phyloP scores from a whole-genome alignment of 768 basidiomycete genomes.

The Suillus plorans region DNA sequence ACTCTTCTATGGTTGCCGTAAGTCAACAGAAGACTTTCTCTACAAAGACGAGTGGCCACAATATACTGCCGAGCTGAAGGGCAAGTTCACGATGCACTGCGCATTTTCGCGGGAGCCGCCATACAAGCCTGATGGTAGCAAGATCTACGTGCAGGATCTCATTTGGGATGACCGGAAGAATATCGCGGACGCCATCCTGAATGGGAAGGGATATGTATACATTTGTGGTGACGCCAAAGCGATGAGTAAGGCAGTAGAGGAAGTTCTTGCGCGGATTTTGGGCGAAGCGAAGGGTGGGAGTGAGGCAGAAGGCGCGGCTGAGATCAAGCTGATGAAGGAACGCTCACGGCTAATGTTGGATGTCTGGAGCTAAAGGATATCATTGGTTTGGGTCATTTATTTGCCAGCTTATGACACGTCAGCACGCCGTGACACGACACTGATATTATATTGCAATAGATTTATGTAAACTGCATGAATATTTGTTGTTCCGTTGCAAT shows the following conservation, averaged over 20 bases:
- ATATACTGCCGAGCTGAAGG: constrained; percentile 82
- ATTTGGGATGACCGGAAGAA: constrained; percentile 84
- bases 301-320: constrained; percentile 86
- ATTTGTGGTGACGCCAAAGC: constrained; percentile 96
- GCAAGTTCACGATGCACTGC: constrained; percentile 85
- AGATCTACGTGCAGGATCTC: constrained; percentile 99
- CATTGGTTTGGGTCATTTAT: not conserved
- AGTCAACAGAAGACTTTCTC: constrained; percentile 84
- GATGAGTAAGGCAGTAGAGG: constrained; percentile 96
- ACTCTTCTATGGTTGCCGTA: constrained; percentile 96
- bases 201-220: constrained; percentile 96
- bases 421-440: not conserved
- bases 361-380: constrained; percentile 72
- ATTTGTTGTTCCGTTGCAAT: not conserved
- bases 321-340: constrained; percentile 95
- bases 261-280: constrained; percentile 76
- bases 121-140: constrained; percentile 88
- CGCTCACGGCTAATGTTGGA: constrained; percentile 83
- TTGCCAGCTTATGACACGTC: constrained; percentile 1
- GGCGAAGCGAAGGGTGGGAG: constrained; percentile 94
- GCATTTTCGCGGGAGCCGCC: constrained; percentile 89
- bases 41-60: constrained; percentile 95
- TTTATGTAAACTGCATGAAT: constrained; percentile 1
- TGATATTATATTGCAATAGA: constrained; percentile 6
- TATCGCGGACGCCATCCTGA: constrained; percentile 85